Conservation (phyloP, 2,329 filamentous ascomycete species). For the Fusarium tuaranense region DNA sequence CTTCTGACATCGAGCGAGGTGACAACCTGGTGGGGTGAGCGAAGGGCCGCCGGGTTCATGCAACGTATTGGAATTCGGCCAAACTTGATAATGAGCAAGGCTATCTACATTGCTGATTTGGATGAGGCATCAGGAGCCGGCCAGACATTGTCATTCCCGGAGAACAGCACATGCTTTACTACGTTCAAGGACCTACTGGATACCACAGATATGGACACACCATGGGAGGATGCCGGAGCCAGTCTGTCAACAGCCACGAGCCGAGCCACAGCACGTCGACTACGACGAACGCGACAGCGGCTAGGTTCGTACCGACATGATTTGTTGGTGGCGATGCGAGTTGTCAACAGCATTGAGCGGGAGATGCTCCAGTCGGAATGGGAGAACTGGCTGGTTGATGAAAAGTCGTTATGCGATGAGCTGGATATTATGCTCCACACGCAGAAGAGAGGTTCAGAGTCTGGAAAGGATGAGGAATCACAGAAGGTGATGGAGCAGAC, state of each 20-base stretch:
- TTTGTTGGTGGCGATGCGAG: slow-evolving; percentile 87
- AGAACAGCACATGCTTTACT: slow-evolving; percentile 69
- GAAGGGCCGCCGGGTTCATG: slow-evolving; percentile 86
- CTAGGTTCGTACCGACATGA: slow-evolving; percentile 90
- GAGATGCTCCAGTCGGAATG: slow-evolving; percentile 90
- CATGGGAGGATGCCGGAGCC: slow-evolving; percentile 64
- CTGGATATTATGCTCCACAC: slow-evolving; percentile 59
- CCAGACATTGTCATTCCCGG: slow-evolving; percentile 50
- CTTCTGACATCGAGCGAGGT: slow-evolving; percentile 80
- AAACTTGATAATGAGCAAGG: slow-evolving; percentile 83
- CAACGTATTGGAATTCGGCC: slow-evolving; percentile 81
- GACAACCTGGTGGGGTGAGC: slow-evolving; percentile 86
- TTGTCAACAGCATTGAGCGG: slow-evolving; percentile 89
- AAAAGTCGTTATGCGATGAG: slow-evolving; percentile 80
- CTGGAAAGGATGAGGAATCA: slow-evolving; percentile 36
- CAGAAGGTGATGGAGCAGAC: slow-evolving; percentile 50
- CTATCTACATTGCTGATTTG: slow-evolving; percentile 85
- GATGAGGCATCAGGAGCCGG: slow-evolving; percentile 68
- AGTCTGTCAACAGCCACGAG: slow-evolving; percentile 61
- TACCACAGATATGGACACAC: slow-evolving; percentile 67
- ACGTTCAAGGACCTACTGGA: slow-evolving; percentile 72
- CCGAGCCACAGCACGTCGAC: slow-evolving; percentile 69
- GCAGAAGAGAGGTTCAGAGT: slow-evolving; percentile 26
- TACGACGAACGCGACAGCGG: slow-evolving; percentile 84
- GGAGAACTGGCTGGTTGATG: slow-evolving; percentile 90